phyloP scores from a whole-genome alignment of 345 rosid genomes.

The Xanthoceras sorbifolium region DNA sequence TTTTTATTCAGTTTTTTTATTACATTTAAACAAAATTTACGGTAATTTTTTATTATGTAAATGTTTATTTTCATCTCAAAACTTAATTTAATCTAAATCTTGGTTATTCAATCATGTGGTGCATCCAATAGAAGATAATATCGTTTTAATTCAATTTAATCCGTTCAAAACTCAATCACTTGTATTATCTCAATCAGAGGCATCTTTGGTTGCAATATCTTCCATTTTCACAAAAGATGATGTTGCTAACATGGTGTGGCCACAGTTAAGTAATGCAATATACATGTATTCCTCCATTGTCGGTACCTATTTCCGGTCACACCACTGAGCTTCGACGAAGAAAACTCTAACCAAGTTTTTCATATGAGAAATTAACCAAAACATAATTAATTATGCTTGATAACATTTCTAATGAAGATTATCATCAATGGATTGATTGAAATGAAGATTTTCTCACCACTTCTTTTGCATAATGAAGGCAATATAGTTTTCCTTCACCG shows the following conservation, averaged over 20 bases:
- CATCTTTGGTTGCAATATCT: slow-evolving; percentile 18
- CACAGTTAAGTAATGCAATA: slow-evolving; percentile 13
- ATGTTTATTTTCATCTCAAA: no score
- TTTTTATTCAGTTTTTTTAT: no score
- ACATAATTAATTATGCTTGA: neutral
- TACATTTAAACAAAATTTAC: no score
- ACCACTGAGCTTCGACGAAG: slow-evolving; percentile 35
- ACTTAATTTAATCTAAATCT: no score
- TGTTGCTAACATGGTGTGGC: slow-evolving; percentile 14
- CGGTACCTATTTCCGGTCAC: slow-evolving; percentile 19
- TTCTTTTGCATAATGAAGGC: slow-evolving; percentile 25
- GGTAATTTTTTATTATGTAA: no score
- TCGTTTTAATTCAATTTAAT: no score
- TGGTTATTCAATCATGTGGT: no score
- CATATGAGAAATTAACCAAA: slow-evolving; percentile 20
- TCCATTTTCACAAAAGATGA: slow-evolving; percentile 32
- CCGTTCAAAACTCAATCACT: no score
- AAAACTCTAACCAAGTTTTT: slow-evolving; percentile 22
- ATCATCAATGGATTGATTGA: no score
- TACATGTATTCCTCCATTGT: slow-evolving; percentile 35
- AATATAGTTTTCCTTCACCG: neutral
- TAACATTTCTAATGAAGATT: neutral
- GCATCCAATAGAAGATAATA: no score
- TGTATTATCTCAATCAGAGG: slow-evolving; percentile 38
- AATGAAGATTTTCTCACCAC: slow-evolving; percentile 25